Conservation (phyloP, 495 filamentous ascomycete genomes). For the Lophiostoma macrostomum region DNA sequence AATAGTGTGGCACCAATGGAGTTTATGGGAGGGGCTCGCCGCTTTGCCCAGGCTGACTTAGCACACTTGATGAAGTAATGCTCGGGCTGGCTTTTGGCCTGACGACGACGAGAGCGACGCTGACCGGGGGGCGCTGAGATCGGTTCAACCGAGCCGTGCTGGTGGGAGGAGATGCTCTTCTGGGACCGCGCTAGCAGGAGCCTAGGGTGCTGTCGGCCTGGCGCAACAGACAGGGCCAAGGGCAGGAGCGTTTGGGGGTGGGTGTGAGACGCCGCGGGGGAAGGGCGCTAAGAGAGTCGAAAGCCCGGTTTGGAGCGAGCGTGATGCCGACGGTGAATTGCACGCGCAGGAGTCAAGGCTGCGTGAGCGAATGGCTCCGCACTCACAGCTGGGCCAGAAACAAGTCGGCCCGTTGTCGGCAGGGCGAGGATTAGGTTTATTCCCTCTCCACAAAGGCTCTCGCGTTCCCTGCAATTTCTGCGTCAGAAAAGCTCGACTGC, state of each 20-base stretch:
- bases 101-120: slow-evolving; percentile 16
- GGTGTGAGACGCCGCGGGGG: background rate
- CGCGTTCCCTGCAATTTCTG: slow-evolving; percentile 8
- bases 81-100: slow-evolving; percentile 5
- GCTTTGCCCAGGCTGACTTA: slow-evolving; percentile 26
- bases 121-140: slow-evolving; percentile 18
- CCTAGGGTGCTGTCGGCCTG: slow-evolving; percentile 13
- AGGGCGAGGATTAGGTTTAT: background rate
- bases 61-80: slow-evolving; percentile 31
- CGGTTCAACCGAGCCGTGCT: slow-evolving; percentile 32
- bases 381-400: background rate
- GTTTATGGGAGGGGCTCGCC: slow-evolving; percentile 1
- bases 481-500: slow-evolving; percentile 15
- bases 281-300: no score
- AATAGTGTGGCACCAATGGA: slow-evolving; percentile 29
- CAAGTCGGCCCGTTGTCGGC: slow-evolving; percentile 31
- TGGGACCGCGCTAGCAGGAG: slow-evolving; percentile 9
- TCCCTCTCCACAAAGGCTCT: slow-evolving; percentile 12
- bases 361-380: background rate
- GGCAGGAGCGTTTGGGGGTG: background rate
- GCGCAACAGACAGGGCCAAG: background rate
- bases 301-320: no score
- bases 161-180: slow-evolving; percentile 17
- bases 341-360: background rate
- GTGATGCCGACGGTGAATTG: background rate